A percentile compares a stretch with the other conserved stretches of the same genome.
Conservation (phyloP, 345 rosid genomes). For the Iberis pinnata region DNA sequence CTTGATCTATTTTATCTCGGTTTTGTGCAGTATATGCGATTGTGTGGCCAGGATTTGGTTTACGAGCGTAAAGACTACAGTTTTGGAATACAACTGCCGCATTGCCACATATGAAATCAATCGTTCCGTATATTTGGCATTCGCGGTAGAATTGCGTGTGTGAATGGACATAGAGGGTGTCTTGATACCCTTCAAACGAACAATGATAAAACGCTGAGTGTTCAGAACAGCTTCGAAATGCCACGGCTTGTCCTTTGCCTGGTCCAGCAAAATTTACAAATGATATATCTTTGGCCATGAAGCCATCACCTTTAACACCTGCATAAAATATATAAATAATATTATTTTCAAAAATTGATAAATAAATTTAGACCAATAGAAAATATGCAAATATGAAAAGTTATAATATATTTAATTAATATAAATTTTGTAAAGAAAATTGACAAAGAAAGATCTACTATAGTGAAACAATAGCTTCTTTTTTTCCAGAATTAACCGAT, state of each 20-base stretch:
- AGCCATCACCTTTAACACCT: constrained; percentile 65
- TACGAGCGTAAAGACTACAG: constrained; percentile 69
- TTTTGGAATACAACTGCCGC: constrained; percentile 62
- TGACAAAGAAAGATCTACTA: too few species aligned
- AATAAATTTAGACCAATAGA: too few species aligned
- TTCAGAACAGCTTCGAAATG: constrained; percentile 59
- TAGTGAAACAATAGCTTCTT: too few species aligned
- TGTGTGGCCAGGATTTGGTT: constrained; percentile 51
- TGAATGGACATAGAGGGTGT: constrained; percentile 74
- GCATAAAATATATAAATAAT: neutral
- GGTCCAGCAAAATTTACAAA: constrained; percentile 77
- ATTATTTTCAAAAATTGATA: too few species aligned
- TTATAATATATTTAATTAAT: too few species aligned
- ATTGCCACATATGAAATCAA: constrained; percentile 74
- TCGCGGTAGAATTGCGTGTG: constrained; percentile 75
- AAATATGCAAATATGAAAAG: too few species aligned
- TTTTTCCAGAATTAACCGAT: too few species aligned
- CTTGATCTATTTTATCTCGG: constrained; percentile 61
- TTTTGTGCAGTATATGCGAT: constrained; percentile 71
- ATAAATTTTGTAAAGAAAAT: too few species aligned
- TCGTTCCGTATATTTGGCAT: constrained; percentile 61
- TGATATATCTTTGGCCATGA: constrained; percentile 71
- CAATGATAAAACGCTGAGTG: constrained; percentile 65
- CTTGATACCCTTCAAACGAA: constrained; percentile 75
- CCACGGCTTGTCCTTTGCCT: constrained; percentile 82